Base-by-base conservation (phyloP, 2,329 filamentous ascomycete species). In the Helotiales sp. region DNA sequence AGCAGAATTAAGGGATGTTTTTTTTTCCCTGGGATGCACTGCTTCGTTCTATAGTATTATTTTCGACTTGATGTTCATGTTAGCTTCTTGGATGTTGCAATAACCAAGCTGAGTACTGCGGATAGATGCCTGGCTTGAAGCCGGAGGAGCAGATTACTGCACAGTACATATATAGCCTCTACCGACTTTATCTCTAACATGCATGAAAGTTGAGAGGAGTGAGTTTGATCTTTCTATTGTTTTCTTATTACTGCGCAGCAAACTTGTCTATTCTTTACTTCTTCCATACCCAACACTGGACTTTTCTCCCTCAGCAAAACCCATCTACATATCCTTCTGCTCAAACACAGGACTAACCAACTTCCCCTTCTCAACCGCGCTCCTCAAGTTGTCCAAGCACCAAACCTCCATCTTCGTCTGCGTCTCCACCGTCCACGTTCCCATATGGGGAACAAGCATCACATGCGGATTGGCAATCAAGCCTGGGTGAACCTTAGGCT, bases 391-490 rank as follows among this genome's bases (percentile, higher is more conserved):
- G 32, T 83, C 84, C 71, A 95, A 89, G 45, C 87, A 85, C 89
- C 89, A 93, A 75, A 88, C 84, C 79, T 95, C 92, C 91, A 95
- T 89, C 78, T 86, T 85, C 50, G 79, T 81, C 77, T 85, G 82
- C 32, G 79, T 83, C 81, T 90, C 92, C 30, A 88, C 81, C 0
- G 91, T 95, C 84, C 87, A 93, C 0, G 93, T 96, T 0, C 93
- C 93, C 91, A 96, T 92, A 78, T 96, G 93, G 61, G 93, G 93
- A 40, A 96, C 80, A 30, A 97, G 82, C 73, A 95, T 82, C 24
- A 92, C 91, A 72, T 87, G 86, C 1, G 87, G 87, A 75, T 95
- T 94, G 17, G 81, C 80, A 15, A 94, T 72, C 49, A 96, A 81
- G 0, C 90, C 91, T 0, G 88, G 89, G 75, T 96, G 91, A 30